These are phyloP conservation scores for Globisporangium splendens DNA, from an alignment of 352 stramenopile species.

Conservation along the genomic window DNA sequence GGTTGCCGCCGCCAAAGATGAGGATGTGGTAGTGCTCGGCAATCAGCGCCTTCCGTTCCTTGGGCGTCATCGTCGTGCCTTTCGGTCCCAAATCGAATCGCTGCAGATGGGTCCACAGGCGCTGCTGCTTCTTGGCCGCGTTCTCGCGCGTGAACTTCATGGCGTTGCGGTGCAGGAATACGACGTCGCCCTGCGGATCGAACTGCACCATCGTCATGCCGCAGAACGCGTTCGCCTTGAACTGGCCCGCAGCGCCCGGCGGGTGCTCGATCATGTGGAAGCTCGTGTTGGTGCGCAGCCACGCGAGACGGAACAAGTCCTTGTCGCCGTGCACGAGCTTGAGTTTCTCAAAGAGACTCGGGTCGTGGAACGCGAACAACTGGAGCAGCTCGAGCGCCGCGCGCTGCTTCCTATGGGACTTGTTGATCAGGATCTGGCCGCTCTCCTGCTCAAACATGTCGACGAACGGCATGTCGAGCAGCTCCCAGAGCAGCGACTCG, in stretches of 20 bases:
- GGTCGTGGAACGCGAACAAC: constrained; percentile 59
- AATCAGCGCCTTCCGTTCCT: constrained; percentile 25
- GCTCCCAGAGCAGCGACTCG: constrained; percentile 58
- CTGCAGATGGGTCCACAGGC: constrained; percentile 38
- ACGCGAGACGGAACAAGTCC: constrained; percentile 75
- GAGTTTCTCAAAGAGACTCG: constrained; percentile 55
- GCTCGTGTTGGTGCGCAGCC: constrained; percentile 57
- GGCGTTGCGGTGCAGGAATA: constrained; percentile 50
- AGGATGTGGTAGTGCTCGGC: constrained; percentile 31
- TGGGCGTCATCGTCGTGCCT: constrained; percentile 9
- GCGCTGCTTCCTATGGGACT: constrained; percentile 15
- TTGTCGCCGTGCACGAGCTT: constrained; percentile 73
- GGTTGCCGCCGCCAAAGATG: constrained; percentile 36
- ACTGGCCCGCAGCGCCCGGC: constrained; percentile 33
- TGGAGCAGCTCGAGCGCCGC: constrained; percentile 48
- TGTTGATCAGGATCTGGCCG: constrained; percentile 68
- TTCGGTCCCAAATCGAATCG: constrained; percentile 14
- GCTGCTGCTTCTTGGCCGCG: constrained; percentile 7
- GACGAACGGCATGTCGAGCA: constrained; percentile 58
- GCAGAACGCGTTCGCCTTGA: constrained; percentile 49
- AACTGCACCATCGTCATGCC: constrained; percentile 78
- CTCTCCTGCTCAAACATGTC: constrained; percentile 84
- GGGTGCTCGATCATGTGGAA: constrained; percentile 65
- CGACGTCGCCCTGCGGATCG: constrained; percentile 32
- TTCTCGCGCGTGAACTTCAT: constrained; percentile 34